Conservation (phyloP, 371 early-diverging fungal genomes). For the Actinomucor elegans region DNA sequence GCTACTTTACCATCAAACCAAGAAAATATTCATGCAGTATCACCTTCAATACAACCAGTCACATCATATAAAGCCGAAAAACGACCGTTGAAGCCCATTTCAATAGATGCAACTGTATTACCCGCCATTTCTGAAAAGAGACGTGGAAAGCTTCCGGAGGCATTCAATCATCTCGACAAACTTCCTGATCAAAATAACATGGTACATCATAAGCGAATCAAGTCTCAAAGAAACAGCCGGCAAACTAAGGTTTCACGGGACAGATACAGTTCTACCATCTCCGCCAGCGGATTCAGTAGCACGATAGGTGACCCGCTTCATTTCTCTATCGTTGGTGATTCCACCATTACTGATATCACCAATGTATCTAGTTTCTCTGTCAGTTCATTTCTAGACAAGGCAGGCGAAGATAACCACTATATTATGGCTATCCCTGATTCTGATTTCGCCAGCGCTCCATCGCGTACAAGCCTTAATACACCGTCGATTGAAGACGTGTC, state of each 20-base stretch:
- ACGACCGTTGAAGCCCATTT: background rate
- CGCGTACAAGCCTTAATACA: background rate
- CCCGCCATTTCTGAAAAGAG: slow-evolving; percentile 6
- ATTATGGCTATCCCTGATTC: slow-evolving; percentile 18
- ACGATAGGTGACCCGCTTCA: slow-evolving; percentile 10
- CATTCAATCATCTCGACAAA: slow-evolving; percentile 3
- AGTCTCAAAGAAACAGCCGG: background rate
- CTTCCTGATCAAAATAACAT: background rate
- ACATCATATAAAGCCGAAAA: background rate
- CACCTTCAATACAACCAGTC: no score
- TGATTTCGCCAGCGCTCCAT: background rate
- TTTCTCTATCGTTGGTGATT: slow-evolving; percentile 21
- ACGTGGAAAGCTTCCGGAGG: slow-evolving; percentile 1
- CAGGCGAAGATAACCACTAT: slow-evolving; percentile 17
- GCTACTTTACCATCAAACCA: background rate
- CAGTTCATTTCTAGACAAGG: slow-evolving; percentile 15
- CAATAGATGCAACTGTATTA: background rate
- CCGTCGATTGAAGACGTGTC: background rate
- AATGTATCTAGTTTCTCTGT: slow-evolving; percentile 18
- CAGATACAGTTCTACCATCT: slow-evolving; percentile 8
- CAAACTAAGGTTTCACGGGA: slow-evolving; percentile 1
- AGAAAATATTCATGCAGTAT: background rate
- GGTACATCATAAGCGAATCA: background rate
- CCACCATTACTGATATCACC: slow-evolving; percentile 22
- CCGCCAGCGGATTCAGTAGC: slow-evolving; percentile 15